These are phyloP conservation scores for Jamesozyma rosinii DNA, from an alignment of 805 yeast genomes.

Conservation along the genomic window DNA sequence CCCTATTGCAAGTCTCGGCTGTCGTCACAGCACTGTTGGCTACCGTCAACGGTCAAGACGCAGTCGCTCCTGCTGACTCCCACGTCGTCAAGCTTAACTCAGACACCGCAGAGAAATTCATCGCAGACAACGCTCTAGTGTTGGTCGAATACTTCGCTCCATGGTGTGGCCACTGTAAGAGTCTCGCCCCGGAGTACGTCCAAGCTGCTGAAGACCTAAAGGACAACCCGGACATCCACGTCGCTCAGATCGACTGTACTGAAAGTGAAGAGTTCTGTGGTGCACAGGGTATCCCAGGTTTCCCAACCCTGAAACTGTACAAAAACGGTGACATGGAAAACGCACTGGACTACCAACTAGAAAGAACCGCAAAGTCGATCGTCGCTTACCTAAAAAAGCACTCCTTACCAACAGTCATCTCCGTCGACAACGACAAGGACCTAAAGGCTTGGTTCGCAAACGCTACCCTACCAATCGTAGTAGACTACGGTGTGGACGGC, in stretches of 20 bases:
- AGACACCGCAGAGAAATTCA: constrained; percentile 54
- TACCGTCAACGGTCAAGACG: constrained; percentile 33
- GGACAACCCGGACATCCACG: constrained; percentile 50
- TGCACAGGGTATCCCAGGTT: constrained; percentile 62
- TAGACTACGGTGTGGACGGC: constrained; percentile 39
- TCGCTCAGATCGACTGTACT: constrained; percentile 83
- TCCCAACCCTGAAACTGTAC: constrained; percentile 76
- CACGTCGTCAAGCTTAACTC: constrained; percentile 76
- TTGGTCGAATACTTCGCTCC: constrained; percentile 87
- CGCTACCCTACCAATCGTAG: constrained; percentile 43
- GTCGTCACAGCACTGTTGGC: constrained; percentile 18
- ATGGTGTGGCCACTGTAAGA: constrained; percentile 97
- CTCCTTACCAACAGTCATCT: constrained; percentile 65
- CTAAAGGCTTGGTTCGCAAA: constrained; percentile 38
- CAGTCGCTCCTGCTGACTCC: constrained; percentile 64
- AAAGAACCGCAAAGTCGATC: constrained; percentile 73
- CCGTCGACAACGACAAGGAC: constrained; percentile 38
- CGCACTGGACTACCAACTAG: constrained; percentile 66
- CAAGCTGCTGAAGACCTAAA: constrained; percentile 69
- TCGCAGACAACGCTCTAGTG: constrained; percentile 66
- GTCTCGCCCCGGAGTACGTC: constrained; percentile 69
- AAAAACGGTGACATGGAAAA: constrained; percentile 39
- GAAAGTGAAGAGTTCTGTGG: constrained; percentile 64
- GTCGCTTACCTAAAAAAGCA: constrained; percentile 71
- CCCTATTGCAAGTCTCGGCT: constrained; percentile 14